Evolutionary conservation across 2,329 filamentous ascomycete species (phyloP), one percentile per base, ranked within the genome.

Genomic region (Hortaea sp.): DNA sequence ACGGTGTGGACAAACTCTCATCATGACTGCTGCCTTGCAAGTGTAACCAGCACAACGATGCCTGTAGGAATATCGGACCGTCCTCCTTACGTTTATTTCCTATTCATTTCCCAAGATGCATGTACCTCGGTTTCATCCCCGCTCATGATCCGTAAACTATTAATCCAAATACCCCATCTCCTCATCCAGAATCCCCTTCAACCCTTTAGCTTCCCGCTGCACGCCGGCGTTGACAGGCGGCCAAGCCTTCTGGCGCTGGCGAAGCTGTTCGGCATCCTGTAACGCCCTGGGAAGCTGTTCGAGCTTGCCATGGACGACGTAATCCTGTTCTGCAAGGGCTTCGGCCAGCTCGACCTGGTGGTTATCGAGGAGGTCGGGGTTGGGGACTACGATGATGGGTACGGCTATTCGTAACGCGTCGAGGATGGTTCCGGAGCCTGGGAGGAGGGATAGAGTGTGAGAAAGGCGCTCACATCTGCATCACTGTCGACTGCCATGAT

Each of bases 321-420:
- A 94, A 27, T 84, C 82, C 54, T 87, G 78, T 27, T 73, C 69
- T 30, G 84, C 78, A 47, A 97, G 75, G 54, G 86, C 82, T 42
- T 81, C 73, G 0, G 90, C 90, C 45, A 98, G 76, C 64, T 97
- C 88, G 13, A 80, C 76, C 66, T 98, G 92, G 62, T 98, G 92
- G 58, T 98, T 90, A 60, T 94, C 82, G 57, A 95, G 76, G 0
- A 98, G 76, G 5, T 73, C 72, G 1, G 80, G 75, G 63, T 98
- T 98, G 2, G 90, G 85, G 2, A 98, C 88, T 1, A 95, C 87
- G 42, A 98, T 76, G n/a, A 97, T 70, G 2, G 86, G 82, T 0
- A 88, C 71, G 10, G 79, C 77, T 44, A 85, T 70, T 39, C 85
- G 79, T 51, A 94, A 77, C 0, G 82, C 87, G 62, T 89, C 88